Percentiles rank a stretch among this genome's conserved stretches.
These are phyloP conservation scores for Candida easanensis DNA, from an alignment of 805 yeast genomes.

Conservation along the genomic window DNA sequence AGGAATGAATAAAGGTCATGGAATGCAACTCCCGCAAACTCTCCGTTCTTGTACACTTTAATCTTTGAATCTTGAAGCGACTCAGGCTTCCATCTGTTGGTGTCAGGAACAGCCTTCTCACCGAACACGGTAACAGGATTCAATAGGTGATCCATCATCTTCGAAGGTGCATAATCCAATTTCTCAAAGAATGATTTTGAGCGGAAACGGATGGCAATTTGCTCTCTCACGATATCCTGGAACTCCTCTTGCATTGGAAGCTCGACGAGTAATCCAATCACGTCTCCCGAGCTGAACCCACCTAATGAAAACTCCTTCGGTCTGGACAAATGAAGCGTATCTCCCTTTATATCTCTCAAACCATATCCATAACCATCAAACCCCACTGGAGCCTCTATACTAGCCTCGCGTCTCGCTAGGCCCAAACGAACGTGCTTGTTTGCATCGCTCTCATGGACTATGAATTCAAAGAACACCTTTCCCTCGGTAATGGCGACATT, in stretches of 20 bases:
- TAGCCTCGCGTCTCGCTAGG: slow-evolving; percentile 78
- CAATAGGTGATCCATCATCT: slow-evolving; percentile 68
- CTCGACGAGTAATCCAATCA: slow-evolving; percentile 70
- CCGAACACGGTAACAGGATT: slow-evolving; percentile 73
- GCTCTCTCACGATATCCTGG: slow-evolving; percentile 66
- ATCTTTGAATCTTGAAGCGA: slow-evolving; percentile 56
- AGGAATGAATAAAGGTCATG: slow-evolving; percentile 68
- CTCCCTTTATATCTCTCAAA: slow-evolving; percentile 73
- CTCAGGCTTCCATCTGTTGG: slow-evolving; percentile 45
- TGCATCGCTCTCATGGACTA: slow-evolving; percentile 41
- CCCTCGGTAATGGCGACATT: slow-evolving; percentile 81
- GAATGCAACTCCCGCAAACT: slow-evolving; percentile 59
- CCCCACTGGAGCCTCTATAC: slow-evolving; percentile 93
- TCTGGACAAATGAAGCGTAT: slow-evolving; percentile 71
- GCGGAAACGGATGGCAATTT: slow-evolving; percentile 82
- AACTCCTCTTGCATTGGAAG: slow-evolving; percentile 52
- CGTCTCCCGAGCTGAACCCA: slow-evolving; percentile 73
- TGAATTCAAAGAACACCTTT: slow-evolving; percentile 72
- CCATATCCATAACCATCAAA: slow-evolving; percentile 95
- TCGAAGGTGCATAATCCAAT: slow-evolving; percentile 70
- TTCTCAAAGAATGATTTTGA: slow-evolving; percentile 79
- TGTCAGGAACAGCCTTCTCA: slow-evolving; percentile 58
- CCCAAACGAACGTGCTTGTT: slow-evolving; percentile 76
- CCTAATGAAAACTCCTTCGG: slow-evolving; percentile 52
- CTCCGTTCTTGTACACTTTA: slow-evolving; percentile 76